phyloP scores from a whole-genome alignment of 768 basidiomycete species.

The Amanita muscaria region DNA sequence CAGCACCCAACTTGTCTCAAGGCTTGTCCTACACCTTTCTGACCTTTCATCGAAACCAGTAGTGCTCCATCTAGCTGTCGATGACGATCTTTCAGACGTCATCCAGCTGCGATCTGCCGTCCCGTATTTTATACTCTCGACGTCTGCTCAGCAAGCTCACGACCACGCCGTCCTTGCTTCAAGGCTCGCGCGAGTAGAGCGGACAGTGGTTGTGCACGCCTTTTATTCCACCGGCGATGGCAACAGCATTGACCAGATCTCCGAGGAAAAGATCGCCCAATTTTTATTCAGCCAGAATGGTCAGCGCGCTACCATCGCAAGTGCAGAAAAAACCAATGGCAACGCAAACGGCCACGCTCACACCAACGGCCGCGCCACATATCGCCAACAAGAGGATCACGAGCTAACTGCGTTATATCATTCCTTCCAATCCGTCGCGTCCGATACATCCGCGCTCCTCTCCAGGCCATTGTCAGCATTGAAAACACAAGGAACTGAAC shows the following conservation, averaged over 20 bases:
- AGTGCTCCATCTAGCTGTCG: conserved; percentile 22
- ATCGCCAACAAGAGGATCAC: conserved; percentile 16
- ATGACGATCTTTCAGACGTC: conserved; percentile 56
- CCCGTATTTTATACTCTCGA: conserved; percentile 76
- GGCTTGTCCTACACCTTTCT: conserved; percentile 3
- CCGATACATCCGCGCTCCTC: conserved; percentile 54
- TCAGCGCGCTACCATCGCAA: conserved; percentile 17
- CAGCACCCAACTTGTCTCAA: conserved; percentile 3
- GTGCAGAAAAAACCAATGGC: conserved; percentile 16
- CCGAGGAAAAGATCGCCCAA: conserved; percentile 48
- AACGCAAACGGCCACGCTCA: conserved; percentile 5
- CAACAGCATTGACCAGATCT: conserved; percentile 38
- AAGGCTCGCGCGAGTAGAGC: conserved; percentile 60
- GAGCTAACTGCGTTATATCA: conserved; percentile 31
- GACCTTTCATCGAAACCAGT: conserved; percentile 4
- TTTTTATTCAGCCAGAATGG: conserved; percentile 48
- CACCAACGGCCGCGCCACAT: background rate
- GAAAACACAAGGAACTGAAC: conserved; percentile 37
- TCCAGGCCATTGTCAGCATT: conserved; percentile 56
- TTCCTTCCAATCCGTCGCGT: conserved; percentile 59
- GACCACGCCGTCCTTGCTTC: conserved; percentile 86
- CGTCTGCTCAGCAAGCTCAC: conserved; percentile 71
- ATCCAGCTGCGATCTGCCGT: conserved; percentile 71
- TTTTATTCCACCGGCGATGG: conserved; percentile 46
- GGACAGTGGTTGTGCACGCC: conserved; percentile 77